These are phyloP conservation scores for Pythium sukuiense DNA, from an alignment of 352 stramenopile genomes.

Conservation along the genomic window DNA sequence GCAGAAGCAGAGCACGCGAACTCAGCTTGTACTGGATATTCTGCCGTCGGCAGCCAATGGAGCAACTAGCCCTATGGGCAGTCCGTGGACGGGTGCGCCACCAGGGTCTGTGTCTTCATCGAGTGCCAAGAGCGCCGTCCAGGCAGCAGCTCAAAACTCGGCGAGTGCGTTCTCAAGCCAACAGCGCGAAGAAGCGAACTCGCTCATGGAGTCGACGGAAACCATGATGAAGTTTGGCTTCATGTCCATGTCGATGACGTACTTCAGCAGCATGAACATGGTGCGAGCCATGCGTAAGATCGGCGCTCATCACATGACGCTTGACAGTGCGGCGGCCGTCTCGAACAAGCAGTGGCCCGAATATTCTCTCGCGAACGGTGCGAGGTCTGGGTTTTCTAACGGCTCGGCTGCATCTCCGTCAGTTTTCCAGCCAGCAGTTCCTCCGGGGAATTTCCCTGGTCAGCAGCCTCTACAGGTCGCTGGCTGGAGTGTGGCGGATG, in stretches of 20 bases:
- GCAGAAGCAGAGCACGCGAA: conserved; percentile 47
- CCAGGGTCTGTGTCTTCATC: background rate
- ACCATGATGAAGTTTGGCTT: conserved; percentile 99
- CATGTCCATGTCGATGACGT: conserved; percentile 98
- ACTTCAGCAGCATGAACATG: conserved; percentile 98
- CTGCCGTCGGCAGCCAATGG: conserved; percentile 22
- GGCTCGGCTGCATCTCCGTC: conserved; percentile 4
- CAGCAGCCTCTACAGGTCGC: conserved; percentile 68
- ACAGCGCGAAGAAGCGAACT: conserved; percentile 88
- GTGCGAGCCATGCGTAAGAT: conserved; percentile 96
- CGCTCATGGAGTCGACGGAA: conserved; percentile 95
- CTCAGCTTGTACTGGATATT: conserved; percentile 53
- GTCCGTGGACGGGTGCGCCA: conserved; percentile 14
- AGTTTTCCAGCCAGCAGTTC: conserved; percentile 50
- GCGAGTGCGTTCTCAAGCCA: conserved; percentile 55
- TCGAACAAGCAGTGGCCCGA: conserved; percentile 67
- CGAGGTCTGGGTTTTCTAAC: background rate
- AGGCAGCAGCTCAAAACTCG: conserved; percentile 20
- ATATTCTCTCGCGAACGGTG: conserved; percentile 21
- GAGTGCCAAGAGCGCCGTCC: conserved; percentile 19
- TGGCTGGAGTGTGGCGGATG: conserved; percentile 87
- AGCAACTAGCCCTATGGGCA: conserved; percentile 22
- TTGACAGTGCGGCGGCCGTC: conserved; percentile 72
- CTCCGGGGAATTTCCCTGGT: conserved; percentile 51
- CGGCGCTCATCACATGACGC: conserved; percentile 88